phyloP scores from a whole-genome alignment of 2,329 filamentous ascomycete species.

The Cadophora sp. region DNA sequence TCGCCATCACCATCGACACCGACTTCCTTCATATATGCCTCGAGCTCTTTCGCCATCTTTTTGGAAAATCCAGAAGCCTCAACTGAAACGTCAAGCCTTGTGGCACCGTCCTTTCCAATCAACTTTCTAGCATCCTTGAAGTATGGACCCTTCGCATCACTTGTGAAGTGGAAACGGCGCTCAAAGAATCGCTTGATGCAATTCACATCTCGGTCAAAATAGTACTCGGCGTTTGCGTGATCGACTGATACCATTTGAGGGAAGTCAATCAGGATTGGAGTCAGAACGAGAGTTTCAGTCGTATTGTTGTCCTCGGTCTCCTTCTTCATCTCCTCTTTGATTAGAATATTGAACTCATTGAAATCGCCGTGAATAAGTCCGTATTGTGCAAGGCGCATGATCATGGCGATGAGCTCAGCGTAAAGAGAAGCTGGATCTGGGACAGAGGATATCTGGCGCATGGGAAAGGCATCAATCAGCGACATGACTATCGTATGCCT shows the following conservation, averaged over 20 bases:
- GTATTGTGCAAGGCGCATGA: conserved; percentile 81
- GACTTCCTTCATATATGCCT: conserved; percentile 83
- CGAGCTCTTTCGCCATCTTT: conserved; percentile 95
- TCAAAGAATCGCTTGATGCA: conserved; percentile 96
- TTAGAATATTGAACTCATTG: conserved; percentile 98
- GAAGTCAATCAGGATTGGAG: conserved; percentile 93
- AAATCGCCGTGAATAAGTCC: conserved; percentile 98
- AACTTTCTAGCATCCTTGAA: conserved; percentile 84
- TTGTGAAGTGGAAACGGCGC: conserved; percentile 85
- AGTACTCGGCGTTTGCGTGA: conserved; percentile 92
- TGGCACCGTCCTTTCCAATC: conserved; percentile 67
- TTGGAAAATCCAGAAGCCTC: conserved; percentile 95
- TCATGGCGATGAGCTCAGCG: conserved; percentile 86
- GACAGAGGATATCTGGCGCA: conserved; percentile 85
- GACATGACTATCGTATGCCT: conserved; percentile 97
- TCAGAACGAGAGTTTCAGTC: conserved; percentile 59
- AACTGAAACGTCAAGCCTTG: conserved; percentile 83
- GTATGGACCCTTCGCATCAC: conserved; percentile 81
- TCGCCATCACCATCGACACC: conserved; percentile 57
- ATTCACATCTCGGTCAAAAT: conserved; percentile 94
- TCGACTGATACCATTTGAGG: conserved; percentile 98
- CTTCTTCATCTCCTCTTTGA: conserved; percentile 71
- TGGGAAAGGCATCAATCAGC: conserved; percentile 87
- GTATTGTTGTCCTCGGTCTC: conserved; percentile 49
- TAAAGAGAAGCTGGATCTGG: conserved; percentile 87